A percentile compares a stretch with the other conserved stretches of the same genome.
Evolutionary conservation across 176 grass and related monocot genomes (phyloP).

Genomic region (Lolium perenne): DNA sequence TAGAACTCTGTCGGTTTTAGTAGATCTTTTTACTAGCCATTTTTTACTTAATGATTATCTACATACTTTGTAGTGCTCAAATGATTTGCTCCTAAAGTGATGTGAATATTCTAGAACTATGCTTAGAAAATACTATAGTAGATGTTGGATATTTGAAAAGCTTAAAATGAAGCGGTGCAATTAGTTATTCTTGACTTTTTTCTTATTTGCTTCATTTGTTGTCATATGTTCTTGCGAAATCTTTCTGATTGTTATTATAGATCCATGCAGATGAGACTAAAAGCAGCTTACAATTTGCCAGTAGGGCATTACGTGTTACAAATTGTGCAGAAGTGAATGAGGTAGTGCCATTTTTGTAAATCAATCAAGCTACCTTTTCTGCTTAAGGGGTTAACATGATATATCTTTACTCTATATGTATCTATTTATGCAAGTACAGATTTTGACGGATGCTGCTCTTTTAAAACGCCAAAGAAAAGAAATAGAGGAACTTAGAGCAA

Average conservation of each 20-base stretch:
- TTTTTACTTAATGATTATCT: conserved; percentile 31
- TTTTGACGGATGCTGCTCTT: conserved; percentile 95
- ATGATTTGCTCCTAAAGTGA: conserved; percentile 29
- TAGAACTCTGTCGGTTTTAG: neutral
- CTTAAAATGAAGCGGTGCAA: neutral
- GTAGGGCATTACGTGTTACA: conserved; percentile 86
- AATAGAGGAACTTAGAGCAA: conserved; percentile 91
- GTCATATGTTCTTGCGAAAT: neutral
- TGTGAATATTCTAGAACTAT: conserved; percentile 9
- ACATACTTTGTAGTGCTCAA: conserved; percentile 4
- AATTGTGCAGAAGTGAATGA: conserved; percentile 92
- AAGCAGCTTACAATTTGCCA: conserved; percentile 92
- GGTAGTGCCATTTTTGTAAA: conserved; percentile 46
- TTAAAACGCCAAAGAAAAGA: conserved; percentile 91
- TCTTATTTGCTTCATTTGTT: conserved; percentile 18
- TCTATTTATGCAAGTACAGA: conserved; percentile 56
- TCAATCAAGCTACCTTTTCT: conserved; percentile 26
- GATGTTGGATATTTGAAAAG: neutral
- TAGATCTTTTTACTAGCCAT: conserved; percentile 16
- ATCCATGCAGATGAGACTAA: conserved; percentile 93
- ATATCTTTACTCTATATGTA: conserved; percentile 34
- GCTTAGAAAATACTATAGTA: conserved; percentile 25
- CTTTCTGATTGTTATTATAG: conserved; percentile 52
- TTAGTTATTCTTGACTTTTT: conserved; percentile 7
- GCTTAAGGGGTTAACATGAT: conserved; percentile 10